phyloP scores from a whole-genome alignment of 2,329 filamentous ascomycete species.

The Leptographium flavum region DNA sequence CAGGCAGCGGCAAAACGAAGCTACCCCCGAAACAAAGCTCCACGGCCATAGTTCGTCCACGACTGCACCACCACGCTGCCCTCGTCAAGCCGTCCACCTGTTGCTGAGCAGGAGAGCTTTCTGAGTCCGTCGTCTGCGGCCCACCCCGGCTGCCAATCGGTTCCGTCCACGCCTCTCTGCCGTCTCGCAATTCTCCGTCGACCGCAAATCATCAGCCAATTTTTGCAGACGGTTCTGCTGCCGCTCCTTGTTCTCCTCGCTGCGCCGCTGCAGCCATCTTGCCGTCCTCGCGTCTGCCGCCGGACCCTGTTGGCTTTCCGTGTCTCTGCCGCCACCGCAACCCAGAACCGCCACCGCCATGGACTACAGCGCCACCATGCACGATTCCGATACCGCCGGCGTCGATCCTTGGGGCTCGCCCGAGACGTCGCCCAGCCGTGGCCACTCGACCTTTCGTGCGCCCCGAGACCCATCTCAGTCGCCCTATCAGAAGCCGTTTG shows the following conservation, averaged over 20 bases:
- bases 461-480: conserved; percentile 25
- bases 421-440: conserved; percentile 32
- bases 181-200: too few relatives aligned
- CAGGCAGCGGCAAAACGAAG: too few relatives aligned
- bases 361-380: conserved; percentile 44
- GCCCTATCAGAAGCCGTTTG: conserved; percentile 24
- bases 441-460: conserved; percentile 27
- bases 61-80: too few relatives aligned
- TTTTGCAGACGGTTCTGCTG: too few relatives aligned
- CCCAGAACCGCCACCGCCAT: conserved; percentile 19
- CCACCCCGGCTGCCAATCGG: too few relatives aligned
- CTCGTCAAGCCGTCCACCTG: too few relatives aligned
- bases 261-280: not conserved
- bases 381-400: conserved; percentile 37
- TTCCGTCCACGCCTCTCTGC: too few relatives aligned
- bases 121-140: too few relatives aligned
- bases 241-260: not conserved
- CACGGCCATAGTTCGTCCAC: too few relatives aligned
- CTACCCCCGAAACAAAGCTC: too few relatives aligned
- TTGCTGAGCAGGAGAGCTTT: too few relatives aligned
- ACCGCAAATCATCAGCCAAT: too few relatives aligned
- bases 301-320: not conserved
- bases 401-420: conserved; percentile 45
- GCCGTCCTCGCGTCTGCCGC: not conserved
- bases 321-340: not conserved